These are phyloP conservation scores for Akanthomyces muscarius DNA, from an alignment of 2,329 filamentous ascomycete species.

Conservation along the genomic window DNA sequence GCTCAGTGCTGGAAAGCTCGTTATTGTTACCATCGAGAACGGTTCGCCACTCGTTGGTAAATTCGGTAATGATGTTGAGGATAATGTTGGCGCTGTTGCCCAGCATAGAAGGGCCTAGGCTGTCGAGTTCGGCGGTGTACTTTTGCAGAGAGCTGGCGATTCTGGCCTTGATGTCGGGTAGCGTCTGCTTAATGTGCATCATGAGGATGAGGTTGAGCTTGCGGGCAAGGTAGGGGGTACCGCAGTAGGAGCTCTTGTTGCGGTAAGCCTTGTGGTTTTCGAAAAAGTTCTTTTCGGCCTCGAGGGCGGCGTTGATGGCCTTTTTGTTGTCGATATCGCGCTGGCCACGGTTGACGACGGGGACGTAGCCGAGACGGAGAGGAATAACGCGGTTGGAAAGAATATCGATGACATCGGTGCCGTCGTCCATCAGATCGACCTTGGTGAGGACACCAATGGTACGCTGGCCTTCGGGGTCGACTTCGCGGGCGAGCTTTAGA, in stretches of 20 bases:
- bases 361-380: constrained; percentile 88
- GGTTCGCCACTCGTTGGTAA: constrained; percentile 94
- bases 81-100: constrained; percentile 96
- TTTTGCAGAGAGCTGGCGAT: constrained; percentile 94
- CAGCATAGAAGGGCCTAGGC: constrained; percentile 88
- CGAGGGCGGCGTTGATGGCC: constrained; percentile 82
- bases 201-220: constrained; percentile 98
- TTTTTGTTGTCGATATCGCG: constrained; percentile 98
- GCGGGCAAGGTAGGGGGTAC: constrained; percentile 91
- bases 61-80: constrained; percentile 98
- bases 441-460: constrained; percentile 98
- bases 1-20: constrained; percentile 87
- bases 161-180: constrained; percentile 96
- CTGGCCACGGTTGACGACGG: constrained; percentile 96
- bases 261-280: constrained; percentile 98
- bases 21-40: constrained; percentile 96
- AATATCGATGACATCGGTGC: constrained; percentile 97
- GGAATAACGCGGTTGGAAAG: constrained; percentile 96
- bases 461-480: constrained; percentile 93
- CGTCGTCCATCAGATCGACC: constrained; percentile 98
- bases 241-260: constrained; percentile 98
- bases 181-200: constrained; percentile 99
- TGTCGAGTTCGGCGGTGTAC: constrained; percentile 75
- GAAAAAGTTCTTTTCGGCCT: constrained; percentile 95
- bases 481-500: constrained; percentile 90